Evolutionary conservation across 2,329 filamentous ascomycete genomes (phyloP), one percentile per base, ranked within the genome.

Genomic region (Cercospora berteroae): DNA sequence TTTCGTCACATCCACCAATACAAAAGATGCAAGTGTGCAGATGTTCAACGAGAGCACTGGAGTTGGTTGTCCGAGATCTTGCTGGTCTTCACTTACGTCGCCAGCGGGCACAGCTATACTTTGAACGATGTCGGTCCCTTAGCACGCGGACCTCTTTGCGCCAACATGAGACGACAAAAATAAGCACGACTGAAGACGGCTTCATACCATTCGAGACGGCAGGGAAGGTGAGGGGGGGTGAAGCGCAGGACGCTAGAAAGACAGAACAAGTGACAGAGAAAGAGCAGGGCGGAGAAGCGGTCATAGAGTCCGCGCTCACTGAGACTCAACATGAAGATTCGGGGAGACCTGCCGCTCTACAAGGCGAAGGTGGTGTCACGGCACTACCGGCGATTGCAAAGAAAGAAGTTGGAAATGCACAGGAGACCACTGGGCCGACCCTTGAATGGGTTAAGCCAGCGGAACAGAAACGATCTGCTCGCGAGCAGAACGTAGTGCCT

Each of bases 31-130:
- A 59, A 59, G 63, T 62, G 27, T 74, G 73, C 33, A 50, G 44
- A 9, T 74, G 70, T 63, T 69, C 72, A n/a, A 70, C 70, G 2
- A 63, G 66, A 56, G 73, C 72, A 12, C 72, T 75, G 12, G 72
- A 73, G 27, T 44, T 58, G 10, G 71, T 74, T 36, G 60, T 74
- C 33, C 66, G 68, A 57, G 69, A 75, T 44, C 56, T 75, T 18
- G 72, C 72, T 33, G 73, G 71, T 7, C 27, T 74, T 39, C 67
- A 67, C 6, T 29, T 74, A 13, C 67, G 68, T n/a, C 60, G 63
- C 39, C 68, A 68, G 52, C 68, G 65, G 66, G 68, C 66, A 25
- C 69, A 64, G 25, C 59, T 60, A 60, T 66, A 67, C 31, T 69
- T 67, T 56, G 60, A 62, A 59, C 66, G 62, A 61, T 62, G 56